These are phyloP conservation scores for Colletotrichum endophyticum DNA, from an alignment of 2,329 filamentous ascomycete species.

Conservation along the genomic window DNA sequence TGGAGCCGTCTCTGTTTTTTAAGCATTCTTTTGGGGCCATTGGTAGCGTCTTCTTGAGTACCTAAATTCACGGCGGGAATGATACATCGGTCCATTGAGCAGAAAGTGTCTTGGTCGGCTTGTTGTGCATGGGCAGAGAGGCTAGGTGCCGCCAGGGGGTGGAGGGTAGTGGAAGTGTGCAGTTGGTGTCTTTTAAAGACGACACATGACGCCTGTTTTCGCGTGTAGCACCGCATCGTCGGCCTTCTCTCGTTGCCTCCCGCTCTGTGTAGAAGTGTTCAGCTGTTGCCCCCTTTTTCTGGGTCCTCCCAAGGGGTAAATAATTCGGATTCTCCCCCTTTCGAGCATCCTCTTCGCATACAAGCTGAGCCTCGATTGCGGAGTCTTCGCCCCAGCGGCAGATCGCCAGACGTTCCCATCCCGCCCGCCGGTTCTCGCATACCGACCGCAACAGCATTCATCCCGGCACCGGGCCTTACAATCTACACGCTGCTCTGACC, in stretches of 20 bases:
- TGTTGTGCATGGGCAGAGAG: neutral
- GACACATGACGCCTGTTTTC: neutral
- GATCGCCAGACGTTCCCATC: neutral
- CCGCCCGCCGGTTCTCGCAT: neutral
- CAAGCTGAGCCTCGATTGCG: neutral
- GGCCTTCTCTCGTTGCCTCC: neutral
- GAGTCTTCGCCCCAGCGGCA: neutral
- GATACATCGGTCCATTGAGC: neutral
- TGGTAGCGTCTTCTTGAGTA: neutral
- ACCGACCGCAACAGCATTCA: neutral
- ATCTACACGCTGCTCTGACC: neutral
- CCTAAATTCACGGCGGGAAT: neutral
- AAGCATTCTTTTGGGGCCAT: neutral
- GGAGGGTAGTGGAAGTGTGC: neutral
- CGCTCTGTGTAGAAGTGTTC: neutral
- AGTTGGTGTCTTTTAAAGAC: neutral
- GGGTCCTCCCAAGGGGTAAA: neutral
- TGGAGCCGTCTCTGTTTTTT: neutral
- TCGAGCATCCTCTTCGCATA: neutral
- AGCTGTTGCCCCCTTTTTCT: neutral
- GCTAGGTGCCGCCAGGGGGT: neutral
- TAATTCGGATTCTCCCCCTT: neutral
- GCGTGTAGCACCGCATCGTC: neutral
- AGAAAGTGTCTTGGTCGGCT: neutral
- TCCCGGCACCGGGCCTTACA: neutral